phyloP scores from a whole-genome alignment of 2,329 filamentous ascomycete species.

The Pestalotiopsis sp. region DNA sequence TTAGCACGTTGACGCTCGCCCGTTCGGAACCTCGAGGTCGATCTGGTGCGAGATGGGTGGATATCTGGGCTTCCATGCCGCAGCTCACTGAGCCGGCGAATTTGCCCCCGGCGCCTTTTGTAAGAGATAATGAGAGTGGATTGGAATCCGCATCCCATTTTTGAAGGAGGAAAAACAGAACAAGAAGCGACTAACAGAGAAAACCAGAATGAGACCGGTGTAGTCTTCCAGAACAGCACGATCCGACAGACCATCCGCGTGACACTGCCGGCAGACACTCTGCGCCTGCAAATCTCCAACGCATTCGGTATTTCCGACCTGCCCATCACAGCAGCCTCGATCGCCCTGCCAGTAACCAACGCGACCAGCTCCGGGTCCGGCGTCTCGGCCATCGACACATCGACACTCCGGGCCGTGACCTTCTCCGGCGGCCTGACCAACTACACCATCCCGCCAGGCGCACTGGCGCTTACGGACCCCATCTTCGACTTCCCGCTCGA shows the following conservation, averaged over 20 bases:
- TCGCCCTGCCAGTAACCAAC: constrained; percentile 52
- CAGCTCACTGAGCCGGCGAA: constrained; percentile 63
- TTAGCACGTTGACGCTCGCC: not conserved
- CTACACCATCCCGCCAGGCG: constrained; percentile 55
- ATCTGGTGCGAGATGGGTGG: constrained; percentile 55
- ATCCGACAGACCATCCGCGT: constrained; percentile 64
- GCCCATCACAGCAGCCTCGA: constrained; percentile 56
- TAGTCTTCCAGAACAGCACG: constrained; percentile 60
- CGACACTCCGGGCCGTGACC: constrained; percentile 51
- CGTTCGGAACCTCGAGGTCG: not conserved
- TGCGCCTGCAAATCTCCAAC: constrained; percentile 65
- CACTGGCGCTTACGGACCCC: constrained; percentile 61
- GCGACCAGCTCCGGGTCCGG: constrained; percentile 49
- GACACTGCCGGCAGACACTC: constrained; percentile 51
- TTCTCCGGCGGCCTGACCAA: constrained; percentile 51
- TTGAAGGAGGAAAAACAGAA: not conserved
- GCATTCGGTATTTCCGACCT: constrained; percentile 61
- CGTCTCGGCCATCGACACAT: constrained; percentile 46
- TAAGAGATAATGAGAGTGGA: constrained; percentile 31
- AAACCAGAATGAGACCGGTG: constrained; percentile 49
- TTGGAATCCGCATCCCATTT: not conserved
- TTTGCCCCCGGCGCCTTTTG: constrained; percentile 59
- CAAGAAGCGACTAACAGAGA: constrained; percentile 9
- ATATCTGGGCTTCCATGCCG: constrained; percentile 65
- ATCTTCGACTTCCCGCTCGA: constrained; percentile 50